Evolutionary conservation across 768 basidiomycete species (phyloP), one percentile per base, ranked within the genome.

Genomic region (Melanogaster broomeanus): DNA sequence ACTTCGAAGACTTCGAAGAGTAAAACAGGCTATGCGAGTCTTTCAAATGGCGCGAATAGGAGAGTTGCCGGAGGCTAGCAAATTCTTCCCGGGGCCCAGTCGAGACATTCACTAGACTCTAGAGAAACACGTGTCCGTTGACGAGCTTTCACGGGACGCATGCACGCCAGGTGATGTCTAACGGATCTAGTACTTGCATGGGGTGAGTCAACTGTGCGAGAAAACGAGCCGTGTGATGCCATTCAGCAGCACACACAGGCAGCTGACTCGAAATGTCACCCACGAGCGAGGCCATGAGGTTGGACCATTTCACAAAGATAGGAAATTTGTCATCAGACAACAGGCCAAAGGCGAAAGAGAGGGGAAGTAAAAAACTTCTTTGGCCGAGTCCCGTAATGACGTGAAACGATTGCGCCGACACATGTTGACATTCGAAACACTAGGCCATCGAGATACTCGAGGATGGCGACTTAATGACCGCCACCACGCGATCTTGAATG

Each of bases 401-500:
- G 18, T 37, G 31, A 11, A 39, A 19, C 40, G 27, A 44, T 21
- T 46, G 34, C 45, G 25, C 47, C 42, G 30, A 45, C 35, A 13
- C 25, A 48, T 30, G 30, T 40, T 28, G 44, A 48, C 42, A 18
- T 48, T 49, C 46, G 45, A 42, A 45, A 48, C 8, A 13, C 30
- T 24, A 21, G 47, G n/a, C 31, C 49, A 35, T 28, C 45, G 35
- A 39, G 48, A 37, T 15, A 24, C 13, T 38, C 30, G 24, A 41
- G 48, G 19, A 31, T 43, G 38, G 39, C 35, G 37, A 5, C 24
- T 46, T 57, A 45, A 53, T 53, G 48, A 53, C 55, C 48, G 60
- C 48, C 50, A 27, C 47, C 50, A 53, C n/a, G n/a, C n/a, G n/a
- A n/a, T 57, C 44, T 45, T 22, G 55, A 42, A 45, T 34, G 42